Base-by-base conservation (phyloP, 2,329 filamentous ascomycete genomes). In the Hirsutella thompsonii region DNA sequence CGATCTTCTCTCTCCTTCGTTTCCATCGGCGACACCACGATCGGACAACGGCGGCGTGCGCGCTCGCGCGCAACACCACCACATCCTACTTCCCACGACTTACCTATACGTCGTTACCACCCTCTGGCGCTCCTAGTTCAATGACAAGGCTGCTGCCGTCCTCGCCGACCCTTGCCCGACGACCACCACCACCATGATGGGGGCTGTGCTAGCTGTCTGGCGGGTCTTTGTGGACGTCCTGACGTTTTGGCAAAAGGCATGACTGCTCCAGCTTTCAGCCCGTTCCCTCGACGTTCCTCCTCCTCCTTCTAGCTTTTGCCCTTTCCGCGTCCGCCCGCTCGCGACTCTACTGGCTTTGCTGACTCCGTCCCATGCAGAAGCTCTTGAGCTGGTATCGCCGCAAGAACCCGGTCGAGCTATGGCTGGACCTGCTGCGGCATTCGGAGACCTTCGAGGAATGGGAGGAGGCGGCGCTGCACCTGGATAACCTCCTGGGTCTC, bases 401-500 rank as follows among this genome's bases (percentile, higher is more conserved):
- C 47, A 81, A 75, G 57, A 81, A 73, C 38, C 72, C 74, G 2
- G 69, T 74, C 38, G 76, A 82, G 47, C 64, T 78, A 41, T 80
- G 85, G 64, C 69, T 82, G 35, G 71, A 82, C 45, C 66, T 70
- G 20, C 66, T 93, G 37, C 70, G 69, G 40, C 72, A 76, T 44
- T 83, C 86, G 16, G 69, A 76, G 47, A 70, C 73, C 20, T 94
- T 82, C 55, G 84, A 92, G 54, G 82, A 92, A 56, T 95, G 88
- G 87, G 81, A 90, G 56, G 79, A 81, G 48, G 79, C 82, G n/a
- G 86, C 88, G 2, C 74, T 83, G 47, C 76, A 84, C 52, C 72
- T 94, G n/a, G 89, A 94, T 59, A 81, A 82, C 52, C 67, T 85
- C 16, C 69, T 88, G n/a, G 81, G 81, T 34, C 76, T 88, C 49